Percentiles rank a stretch among this genome's conserved stretches.
These are phyloP conservation scores for Colletotrichum spaethianum DNA, from an alignment of 2,329 filamentous ascomycete genomes.

Conservation along the genomic window DNA sequence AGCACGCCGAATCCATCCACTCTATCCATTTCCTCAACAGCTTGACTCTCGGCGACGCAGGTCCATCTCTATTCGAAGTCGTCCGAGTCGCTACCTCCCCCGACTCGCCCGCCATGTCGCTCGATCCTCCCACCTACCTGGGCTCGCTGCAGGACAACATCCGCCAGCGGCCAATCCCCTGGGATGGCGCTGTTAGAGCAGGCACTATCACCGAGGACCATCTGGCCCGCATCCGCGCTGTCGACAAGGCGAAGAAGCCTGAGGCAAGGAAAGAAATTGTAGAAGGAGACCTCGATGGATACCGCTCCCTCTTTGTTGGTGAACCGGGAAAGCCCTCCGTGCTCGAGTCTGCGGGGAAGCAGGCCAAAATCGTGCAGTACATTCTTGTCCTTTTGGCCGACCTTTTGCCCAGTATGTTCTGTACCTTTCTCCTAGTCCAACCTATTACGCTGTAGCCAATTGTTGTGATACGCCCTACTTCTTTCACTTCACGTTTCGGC, in stretches of 20 bases:
- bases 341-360: constrained; percentile 87
- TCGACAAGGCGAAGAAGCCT: constrained; percentile 91
- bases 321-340: constrained; percentile 78
- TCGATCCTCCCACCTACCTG: constrained; percentile 91
- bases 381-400: constrained; percentile 91
- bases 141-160: constrained; percentile 95
- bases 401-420: constrained; percentile 66
- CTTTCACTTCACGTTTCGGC: neutral
- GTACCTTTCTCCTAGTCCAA: neutral
- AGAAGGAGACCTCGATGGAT: constrained; percentile 84
- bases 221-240: constrained; percentile 93
- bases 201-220: constrained; percentile 95
- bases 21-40: constrained; percentile 11
- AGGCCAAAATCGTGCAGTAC: constrained; percentile 94
- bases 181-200: constrained; percentile 95
- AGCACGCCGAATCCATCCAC: constrained; percentile 33
- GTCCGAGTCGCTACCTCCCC: constrained; percentile 31
- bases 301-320: constrained; percentile 85
- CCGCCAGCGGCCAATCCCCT: constrained; percentile 93
- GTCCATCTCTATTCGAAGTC: constrained; percentile 34
- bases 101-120: constrained; percentile 75
- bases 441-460: neutral
- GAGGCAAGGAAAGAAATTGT: constrained; percentile 89
- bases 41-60: constrained; percentile 29
- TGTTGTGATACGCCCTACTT: neutral